Evolutionary conservation across 257 asterid species (phyloP).

Genomic region (Solanum rostratum): DNA sequence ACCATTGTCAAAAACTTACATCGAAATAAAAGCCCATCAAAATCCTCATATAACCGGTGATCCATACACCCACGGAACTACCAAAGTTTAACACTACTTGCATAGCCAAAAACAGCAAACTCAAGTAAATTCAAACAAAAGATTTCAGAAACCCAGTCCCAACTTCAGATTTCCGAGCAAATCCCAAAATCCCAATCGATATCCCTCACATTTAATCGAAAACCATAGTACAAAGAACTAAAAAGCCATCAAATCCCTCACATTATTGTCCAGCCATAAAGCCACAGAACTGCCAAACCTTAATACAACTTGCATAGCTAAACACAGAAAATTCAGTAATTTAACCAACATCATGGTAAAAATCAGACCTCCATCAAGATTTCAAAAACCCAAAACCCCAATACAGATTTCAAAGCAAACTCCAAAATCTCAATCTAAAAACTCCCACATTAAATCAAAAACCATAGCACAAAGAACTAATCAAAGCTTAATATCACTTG

Average conservation of each 20-base stretch:
- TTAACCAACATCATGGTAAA: neutral
- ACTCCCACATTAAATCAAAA: neutral
- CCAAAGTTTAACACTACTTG: neutral
- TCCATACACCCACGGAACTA: neutral
- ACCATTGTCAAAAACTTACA: neutral
- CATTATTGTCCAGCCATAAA: neutral
- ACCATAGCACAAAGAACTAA: neutral
- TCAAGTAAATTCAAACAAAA: neutral
- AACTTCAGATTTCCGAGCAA: neutral
- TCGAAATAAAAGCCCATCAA: too few relatives aligned
- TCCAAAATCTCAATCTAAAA: neutral
- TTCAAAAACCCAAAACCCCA: neutral
- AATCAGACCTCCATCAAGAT: conserved; percentile 31
- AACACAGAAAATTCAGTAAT: neutral
- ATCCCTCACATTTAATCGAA: neutral
- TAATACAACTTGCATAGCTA: neutral
- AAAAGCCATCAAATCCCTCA: neutral
- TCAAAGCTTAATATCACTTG: neutral
- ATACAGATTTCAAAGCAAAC: neutral
- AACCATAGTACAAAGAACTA: neutral
- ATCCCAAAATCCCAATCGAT: neutral
- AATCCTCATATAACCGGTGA: neutral
- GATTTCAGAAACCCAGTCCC: conserved; percentile 5
- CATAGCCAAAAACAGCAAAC: neutral
- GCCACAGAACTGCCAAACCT: neutral